Conservation (phyloP, 2,329 filamentous ascomycete genomes). For the Penicillium rolfsii region DNA sequence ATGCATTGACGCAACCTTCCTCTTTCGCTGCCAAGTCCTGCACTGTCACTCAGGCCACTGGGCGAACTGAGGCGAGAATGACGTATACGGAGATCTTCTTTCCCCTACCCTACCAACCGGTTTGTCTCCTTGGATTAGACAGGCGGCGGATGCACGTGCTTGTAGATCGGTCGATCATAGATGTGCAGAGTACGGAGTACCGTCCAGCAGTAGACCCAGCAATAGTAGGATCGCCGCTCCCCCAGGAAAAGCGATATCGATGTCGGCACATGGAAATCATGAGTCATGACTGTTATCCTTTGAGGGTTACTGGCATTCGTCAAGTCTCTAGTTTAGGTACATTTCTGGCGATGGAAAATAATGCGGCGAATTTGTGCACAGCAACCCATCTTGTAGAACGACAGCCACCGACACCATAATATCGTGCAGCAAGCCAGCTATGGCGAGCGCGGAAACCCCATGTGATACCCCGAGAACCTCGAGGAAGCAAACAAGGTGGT, state of each 20-base stretch:
- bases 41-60: too few species aligned
- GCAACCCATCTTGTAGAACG: background rate
- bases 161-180: background rate
- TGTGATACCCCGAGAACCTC: background rate
- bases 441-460: background rate
- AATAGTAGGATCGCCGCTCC: too few species aligned
- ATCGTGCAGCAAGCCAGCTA: background rate
- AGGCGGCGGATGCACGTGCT: background rate
- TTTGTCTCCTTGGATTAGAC: background rate
- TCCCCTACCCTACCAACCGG: background rate
- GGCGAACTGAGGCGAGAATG: background rate
- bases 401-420: conserved; percentile 2
- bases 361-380: background rate
- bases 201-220: background rate
- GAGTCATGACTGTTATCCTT: background rate
- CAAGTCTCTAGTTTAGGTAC: background rate
- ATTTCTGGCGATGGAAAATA: background rate
- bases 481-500: background rate
- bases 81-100: background rate
- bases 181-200: background rate
- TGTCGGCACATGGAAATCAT: background rate
- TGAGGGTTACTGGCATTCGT: background rate
- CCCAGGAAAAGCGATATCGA: background rate
- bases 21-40: background rate
- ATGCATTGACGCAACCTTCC: background rate